Evolutionary conservation across 768 basidiomycete genomes (phyloP).

Genomic region (Tricholoma bakamatsutake): DNA sequence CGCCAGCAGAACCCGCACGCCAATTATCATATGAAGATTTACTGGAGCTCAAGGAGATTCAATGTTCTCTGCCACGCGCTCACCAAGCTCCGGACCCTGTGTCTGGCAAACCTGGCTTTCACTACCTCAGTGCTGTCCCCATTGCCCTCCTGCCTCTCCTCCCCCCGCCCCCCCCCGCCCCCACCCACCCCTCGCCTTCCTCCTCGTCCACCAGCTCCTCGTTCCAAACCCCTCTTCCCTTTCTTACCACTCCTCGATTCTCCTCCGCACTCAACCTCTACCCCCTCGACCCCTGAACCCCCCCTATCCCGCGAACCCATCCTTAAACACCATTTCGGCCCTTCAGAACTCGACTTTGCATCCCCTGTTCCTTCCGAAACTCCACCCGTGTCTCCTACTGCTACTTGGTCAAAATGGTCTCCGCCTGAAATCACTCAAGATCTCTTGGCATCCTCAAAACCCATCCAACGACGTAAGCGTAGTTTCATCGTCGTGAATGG

Average conservation of each 20-base stretch:
- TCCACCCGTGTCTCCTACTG: neutral
- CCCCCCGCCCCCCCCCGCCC: constrained; percentile 17
- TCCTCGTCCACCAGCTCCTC: constrained; percentile 21
- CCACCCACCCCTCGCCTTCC: constrained; percentile 2
- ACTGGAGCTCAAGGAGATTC: constrained; percentile 66
- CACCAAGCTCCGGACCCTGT: constrained; percentile 41
- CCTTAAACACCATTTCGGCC: neutral
- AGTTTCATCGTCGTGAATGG: constrained; percentile 35
- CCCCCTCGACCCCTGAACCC: constrained; percentile 26
- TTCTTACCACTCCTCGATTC: constrained; percentile 33
- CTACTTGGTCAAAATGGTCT: neutral
- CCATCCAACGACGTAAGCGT: constrained; percentile 15
- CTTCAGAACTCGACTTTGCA: neutral
- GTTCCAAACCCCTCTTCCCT: constrained; percentile 25
- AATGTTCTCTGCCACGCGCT: constrained; percentile 55
- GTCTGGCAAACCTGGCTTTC: constrained; percentile 32
- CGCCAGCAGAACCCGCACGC: constrained; percentile 58
- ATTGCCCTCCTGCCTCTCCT: constrained; percentile 58
- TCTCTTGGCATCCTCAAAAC: neutral
- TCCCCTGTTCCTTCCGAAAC: neutral
- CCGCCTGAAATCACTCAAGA: neutral
- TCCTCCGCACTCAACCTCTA: constrained; percentile 21
- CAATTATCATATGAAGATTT: constrained; percentile 61
- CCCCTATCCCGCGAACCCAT: constrained; percentile 23
- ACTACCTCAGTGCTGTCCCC: constrained; percentile 49